Percentiles rank a stretch among this genome's conserved stretches.
Conservation (phyloP, 2,329 filamentous ascomycete genomes). For the Fusarium sp. region DNA sequence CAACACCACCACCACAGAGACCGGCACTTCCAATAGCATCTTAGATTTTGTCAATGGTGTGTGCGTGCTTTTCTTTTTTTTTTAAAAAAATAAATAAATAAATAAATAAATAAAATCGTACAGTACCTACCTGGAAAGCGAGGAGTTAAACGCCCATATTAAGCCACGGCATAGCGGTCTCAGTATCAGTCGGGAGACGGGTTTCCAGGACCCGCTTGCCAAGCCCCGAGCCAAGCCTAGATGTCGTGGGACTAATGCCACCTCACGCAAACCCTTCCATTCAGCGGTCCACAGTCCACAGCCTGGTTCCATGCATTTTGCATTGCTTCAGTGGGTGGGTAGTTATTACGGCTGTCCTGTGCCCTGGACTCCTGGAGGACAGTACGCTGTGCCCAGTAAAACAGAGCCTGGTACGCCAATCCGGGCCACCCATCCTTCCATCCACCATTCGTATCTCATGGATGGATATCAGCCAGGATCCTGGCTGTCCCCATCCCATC, state of each 20-base stretch:
- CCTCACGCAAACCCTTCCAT: slow-evolving; percentile 32
- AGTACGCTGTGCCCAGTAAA: slow-evolving; percentile 36
- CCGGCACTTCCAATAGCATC: slow-evolving; percentile 6
- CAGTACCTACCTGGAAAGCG: not conserved
- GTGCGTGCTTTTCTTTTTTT: not conserved
- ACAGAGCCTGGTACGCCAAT: slow-evolving; percentile 3
- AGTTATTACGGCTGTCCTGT: slow-evolving; percentile 24
- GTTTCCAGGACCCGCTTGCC: slow-evolving; percentile 33
- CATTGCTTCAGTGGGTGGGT: slow-evolving; percentile 33
- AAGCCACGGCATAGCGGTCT: slow-evolving; percentile 26
- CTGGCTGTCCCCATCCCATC: slow-evolving; percentile 9
- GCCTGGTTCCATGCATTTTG: slow-evolving; percentile 3
- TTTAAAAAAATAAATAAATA: too few species aligned
- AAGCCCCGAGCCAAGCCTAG: slow-evolving; percentile 35
- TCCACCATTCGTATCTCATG: slow-evolving; percentile 1
- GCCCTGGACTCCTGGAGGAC: slow-evolving; percentile 24
- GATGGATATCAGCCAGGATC: slow-evolving; percentile 26
- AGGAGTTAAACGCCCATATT: slow-evolving; percentile 22
- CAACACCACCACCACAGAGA: slow-evolving; percentile 4
- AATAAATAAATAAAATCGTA: too few species aligned
- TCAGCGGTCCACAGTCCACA: slow-evolving; percentile 10
- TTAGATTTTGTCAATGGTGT: slow-evolving; percentile 10
- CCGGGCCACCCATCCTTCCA: not conserved
- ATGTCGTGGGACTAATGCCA: slow-evolving; percentile 26
- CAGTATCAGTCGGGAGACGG: slow-evolving; percentile 20